These are phyloP conservation scores for Hypoxylon sp. DNA, from an alignment of 2,329 filamentous ascomycete genomes.

Conservation along the genomic window DNA sequence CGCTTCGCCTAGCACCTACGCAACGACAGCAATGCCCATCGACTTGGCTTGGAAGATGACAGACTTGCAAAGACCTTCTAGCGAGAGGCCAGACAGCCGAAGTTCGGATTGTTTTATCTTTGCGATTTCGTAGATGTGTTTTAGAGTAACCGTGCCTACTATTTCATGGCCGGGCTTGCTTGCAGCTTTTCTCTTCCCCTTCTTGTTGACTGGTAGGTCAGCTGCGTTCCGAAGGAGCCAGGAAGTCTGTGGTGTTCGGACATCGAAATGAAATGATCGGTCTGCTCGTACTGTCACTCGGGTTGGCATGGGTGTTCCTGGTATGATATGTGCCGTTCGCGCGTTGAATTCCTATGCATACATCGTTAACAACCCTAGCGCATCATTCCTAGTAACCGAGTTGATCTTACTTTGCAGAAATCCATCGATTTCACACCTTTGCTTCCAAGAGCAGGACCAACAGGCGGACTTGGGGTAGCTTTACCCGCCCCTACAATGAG, in stretches of 20 bases:
- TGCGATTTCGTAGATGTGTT: conserved; percentile 98
- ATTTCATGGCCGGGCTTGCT: conserved; percentile 80
- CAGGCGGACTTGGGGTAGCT: conserved; percentile 93
- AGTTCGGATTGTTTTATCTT: conserved; percentile 91
- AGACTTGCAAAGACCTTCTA: conserved; percentile 80
- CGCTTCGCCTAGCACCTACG: conserved; percentile 59
- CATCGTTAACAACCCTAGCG: conserved; percentile 37
- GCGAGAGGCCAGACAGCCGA: conserved; percentile 77
- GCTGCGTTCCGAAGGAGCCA: conserved; percentile 90
- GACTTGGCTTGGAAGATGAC: conserved; percentile 83
- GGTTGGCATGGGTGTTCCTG: conserved; percentile 89
- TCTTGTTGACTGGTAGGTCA: conserved; percentile 77
- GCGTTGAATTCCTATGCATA: conserved; percentile 91
- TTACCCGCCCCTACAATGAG: conserved; percentile 97
- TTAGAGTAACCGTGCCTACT: conserved; percentile 89
- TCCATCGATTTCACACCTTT: conserved; percentile 99
- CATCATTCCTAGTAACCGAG: not conserved
- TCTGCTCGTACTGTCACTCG: conserved; percentile 94
- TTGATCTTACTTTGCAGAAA: conserved; percentile 87
- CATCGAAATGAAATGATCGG: conserved; percentile 91
- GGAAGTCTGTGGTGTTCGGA: conserved; percentile 94
- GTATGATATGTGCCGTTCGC: conserved; percentile 84
- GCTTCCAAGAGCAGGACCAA: conserved; percentile 94
- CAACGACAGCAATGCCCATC: conserved; percentile 79
- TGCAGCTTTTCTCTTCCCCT: conserved; percentile 84